phyloP scores from a whole-genome alignment of 23 red algal species.

The Gracilaria domingensis region DNA sequence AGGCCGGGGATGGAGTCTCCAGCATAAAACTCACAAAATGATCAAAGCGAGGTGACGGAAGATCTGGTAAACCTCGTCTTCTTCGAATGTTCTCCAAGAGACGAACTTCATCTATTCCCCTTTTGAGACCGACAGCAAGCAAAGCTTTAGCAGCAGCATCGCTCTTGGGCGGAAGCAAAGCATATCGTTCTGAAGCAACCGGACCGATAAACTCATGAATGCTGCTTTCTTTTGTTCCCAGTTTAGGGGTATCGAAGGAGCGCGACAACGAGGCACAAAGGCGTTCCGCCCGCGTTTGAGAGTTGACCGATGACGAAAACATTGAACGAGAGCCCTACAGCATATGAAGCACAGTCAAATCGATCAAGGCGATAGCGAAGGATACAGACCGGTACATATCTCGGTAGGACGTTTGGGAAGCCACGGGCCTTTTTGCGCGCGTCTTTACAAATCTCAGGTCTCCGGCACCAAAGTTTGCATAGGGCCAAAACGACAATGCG shows the following conservation, averaged over 20 bases:
- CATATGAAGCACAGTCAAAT: neutral
- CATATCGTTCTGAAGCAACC: conserved; percentile 38
- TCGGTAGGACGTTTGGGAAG: too few species aligned
- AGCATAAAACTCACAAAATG: conserved; percentile 10
- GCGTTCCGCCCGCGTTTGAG: neutral
- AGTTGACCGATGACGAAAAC: neutral
- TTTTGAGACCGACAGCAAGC: conserved; percentile 24
- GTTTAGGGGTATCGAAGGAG: conserved; percentile 19
- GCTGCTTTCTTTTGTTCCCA: neutral
- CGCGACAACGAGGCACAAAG: conserved; percentile 23
- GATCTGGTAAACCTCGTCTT: neutral
- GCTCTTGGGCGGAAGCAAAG: conserved; percentile 29
- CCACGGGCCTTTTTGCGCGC: neutral
- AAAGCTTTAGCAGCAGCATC: conserved; percentile 45
- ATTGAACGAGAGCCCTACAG: neutral
- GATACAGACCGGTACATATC: too few species aligned
- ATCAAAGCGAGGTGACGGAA: conserved; percentile 8
- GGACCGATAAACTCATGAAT: conserved; percentile 45
- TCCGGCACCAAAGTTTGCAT: too few species aligned
- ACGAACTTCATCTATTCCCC: conserved; percentile 26
- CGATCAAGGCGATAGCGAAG: neutral
- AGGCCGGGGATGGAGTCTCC: neutral
- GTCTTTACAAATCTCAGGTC: too few species aligned
- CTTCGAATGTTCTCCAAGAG: conserved; percentile 34
- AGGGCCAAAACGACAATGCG: too few species aligned